A percentile compares a stretch with the other conserved stretches of the same genome.
phyloP scores from a whole-genome alignment of 495 filamentous ascomycete genomes.

The Trichocladium uniseriatum region DNA sequence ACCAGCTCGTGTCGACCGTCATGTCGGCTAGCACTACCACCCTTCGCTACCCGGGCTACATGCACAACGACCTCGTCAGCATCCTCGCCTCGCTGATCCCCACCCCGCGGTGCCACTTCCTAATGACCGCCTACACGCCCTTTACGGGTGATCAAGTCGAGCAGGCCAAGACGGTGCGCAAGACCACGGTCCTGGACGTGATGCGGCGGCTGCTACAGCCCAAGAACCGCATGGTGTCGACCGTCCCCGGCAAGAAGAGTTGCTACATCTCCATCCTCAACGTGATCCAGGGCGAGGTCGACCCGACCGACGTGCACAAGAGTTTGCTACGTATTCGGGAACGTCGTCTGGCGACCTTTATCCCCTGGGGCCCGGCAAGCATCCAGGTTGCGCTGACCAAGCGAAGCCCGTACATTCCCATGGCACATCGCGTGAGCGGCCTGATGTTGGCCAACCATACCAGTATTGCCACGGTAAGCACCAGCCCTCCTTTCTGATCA shows the following conservation, averaged over 20 bases:
- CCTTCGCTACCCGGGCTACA: constrained; percentile 93
- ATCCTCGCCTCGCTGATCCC: constrained; percentile 94
- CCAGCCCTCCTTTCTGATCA: not conserved
- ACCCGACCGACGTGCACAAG: constrained; percentile 96
- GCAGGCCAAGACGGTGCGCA: constrained; percentile 91
- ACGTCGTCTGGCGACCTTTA: constrained; percentile 87
- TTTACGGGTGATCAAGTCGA: constrained; percentile 94
- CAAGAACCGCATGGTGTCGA: constrained; percentile 98
- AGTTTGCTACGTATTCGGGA: constrained; percentile 93
- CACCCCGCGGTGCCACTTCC: constrained; percentile 91
- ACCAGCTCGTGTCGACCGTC: constrained; percentile 93
- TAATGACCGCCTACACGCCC: constrained; percentile 95
- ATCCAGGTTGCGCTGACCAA: constrained; percentile 96
- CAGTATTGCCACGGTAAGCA: constrained; percentile 72
- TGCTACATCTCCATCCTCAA: constrained; percentile 99
- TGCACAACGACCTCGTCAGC: constrained; percentile 98
- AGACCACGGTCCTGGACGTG: constrained; percentile 94
- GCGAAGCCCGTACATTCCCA: constrained; percentile 86
- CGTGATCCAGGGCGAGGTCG: constrained; percentile 96
- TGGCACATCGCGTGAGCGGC: constrained; percentile 86
- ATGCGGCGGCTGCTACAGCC: constrained; percentile 94
- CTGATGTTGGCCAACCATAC: constrained; percentile 98
- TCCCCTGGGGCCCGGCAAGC: constrained; percentile 97
- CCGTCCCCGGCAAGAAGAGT: constrained; percentile 87
- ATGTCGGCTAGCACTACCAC: constrained; percentile 98